phyloP scores from a whole-genome alignment of 306 rosid species.

The Inga laurina region DNA sequence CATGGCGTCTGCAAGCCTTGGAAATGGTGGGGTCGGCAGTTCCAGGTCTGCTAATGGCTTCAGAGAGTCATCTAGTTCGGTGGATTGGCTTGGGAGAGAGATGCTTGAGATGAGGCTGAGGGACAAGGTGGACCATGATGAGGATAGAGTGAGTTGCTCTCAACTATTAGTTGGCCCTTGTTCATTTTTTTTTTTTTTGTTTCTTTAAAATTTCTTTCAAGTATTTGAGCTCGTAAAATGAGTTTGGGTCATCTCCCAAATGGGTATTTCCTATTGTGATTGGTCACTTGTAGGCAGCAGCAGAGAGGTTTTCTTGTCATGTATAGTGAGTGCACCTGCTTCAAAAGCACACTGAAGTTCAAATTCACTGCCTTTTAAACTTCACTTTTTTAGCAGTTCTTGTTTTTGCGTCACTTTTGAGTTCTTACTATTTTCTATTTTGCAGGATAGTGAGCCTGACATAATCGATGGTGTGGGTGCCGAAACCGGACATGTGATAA shows the following conservation, averaged over 20 bases:
- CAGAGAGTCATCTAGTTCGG: conserved; percentile 82
- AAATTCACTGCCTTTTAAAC: background rate
- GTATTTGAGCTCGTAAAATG: background rate
- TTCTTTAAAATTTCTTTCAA: conserved; percentile 12
- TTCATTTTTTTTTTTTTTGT: conserved; percentile 11
- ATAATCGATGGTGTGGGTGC: conserved; percentile 87
- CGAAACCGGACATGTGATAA: conserved; percentile 86
- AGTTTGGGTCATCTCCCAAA: background rate
- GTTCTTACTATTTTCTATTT: conserved; percentile 29
- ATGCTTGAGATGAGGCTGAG: conserved; percentile 90
- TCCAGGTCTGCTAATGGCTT: conserved; percentile 86
- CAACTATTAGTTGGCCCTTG: background rate
- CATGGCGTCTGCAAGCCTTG: conserved; percentile 93
- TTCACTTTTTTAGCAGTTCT: background rate
- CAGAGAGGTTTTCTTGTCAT: background rate
- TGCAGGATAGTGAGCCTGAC: conserved; percentile 92
- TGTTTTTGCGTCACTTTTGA: conserved; percentile 11
- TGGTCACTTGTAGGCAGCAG: background rate
- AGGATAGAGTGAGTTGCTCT: conserved; percentile 56
- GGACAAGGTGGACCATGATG: conserved; percentile 64
- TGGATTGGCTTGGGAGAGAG: conserved; percentile 99
- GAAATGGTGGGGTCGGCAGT: conserved; percentile 88
- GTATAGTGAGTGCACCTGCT: background rate
- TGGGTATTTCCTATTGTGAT: conserved; percentile 12
- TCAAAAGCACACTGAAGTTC: background rate